These are phyloP conservation scores for Boletus hoseneyae DNA, from an alignment of 1,284 basidiomycete species.

Conservation along the genomic window DNA sequence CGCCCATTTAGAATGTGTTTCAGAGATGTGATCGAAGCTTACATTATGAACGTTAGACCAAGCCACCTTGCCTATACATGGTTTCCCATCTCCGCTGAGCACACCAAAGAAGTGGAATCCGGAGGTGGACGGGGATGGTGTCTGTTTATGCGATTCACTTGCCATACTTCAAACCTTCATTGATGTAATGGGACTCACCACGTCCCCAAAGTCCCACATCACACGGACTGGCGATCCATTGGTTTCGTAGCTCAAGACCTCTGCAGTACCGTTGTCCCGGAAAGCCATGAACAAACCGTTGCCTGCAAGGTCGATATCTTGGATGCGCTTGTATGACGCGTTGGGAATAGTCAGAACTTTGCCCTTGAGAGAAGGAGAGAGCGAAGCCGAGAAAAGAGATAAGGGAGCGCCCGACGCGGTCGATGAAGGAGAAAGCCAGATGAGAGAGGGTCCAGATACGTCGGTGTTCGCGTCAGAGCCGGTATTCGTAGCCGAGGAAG, in stretches of 20 bases:
- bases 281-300: constrained; percentile 53
- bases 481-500: constrained; percentile 28
- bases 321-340: constrained; percentile 43
- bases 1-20: neutral
- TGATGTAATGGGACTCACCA: constrained; percentile 39
- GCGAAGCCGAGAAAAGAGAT: constrained; percentile 50
- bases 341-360: constrained; percentile 45
- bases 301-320: constrained; percentile 52
- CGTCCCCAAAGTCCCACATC: constrained; percentile 58
- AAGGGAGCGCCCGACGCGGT: constrained; percentile 8
- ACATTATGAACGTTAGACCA: constrained; percentile 66
- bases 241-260: constrained; percentile 46
- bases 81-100: constrained; percentile 51
- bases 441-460: constrained; percentile 38
- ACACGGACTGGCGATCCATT: constrained; percentile 42
- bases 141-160: constrained; percentile 26
- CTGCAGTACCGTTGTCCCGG: constrained; percentile 51
- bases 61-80: constrained; percentile 68
- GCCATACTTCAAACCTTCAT: constrained; percentile 1
- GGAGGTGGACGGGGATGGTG: constrained; percentile 38
- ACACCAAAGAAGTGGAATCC: constrained; percentile 61
- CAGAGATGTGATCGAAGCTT: constrained; percentile 27
- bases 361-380: constrained; percentile 53
- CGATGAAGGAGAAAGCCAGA: constrained; percentile 62
- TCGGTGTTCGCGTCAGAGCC: constrained; percentile 1